Percentiles rank a stretch among this genome's conserved stretches.
Conservation (phyloP, 2,329 filamentous ascomycete species). For the Ambrosiella beaveri region DNA sequence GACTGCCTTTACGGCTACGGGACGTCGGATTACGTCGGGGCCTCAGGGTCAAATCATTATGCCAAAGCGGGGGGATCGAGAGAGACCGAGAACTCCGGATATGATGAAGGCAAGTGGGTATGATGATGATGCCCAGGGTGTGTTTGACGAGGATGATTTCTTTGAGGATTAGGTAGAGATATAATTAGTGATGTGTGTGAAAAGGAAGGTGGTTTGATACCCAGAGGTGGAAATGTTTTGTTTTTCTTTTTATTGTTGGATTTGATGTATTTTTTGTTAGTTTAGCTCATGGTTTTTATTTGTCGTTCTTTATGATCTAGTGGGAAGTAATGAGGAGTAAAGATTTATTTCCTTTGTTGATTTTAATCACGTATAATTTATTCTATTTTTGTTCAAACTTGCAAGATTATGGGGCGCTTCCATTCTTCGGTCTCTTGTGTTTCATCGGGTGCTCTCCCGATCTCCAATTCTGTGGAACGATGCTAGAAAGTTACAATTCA, state of each 20-base stretch:
- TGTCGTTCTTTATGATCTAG: neutral
- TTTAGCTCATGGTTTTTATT: neutral
- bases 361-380: neutral
- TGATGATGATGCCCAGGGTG: slow-evolving; percentile 43
- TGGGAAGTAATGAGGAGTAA: neutral
- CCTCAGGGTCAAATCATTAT: slow-evolving; percentile 15
- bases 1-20: slow-evolving; percentile 43
- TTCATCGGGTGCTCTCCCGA: too few relatives aligned
- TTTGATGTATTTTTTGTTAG: slow-evolving; percentile 2
- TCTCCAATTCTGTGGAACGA: too few relatives aligned
- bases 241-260: neutral
- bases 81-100: slow-evolving; percentile 38
- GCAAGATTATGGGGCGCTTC: too few relatives aligned
- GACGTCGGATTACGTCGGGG: slow-evolving; percentile 33
- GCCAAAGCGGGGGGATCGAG: slow-evolving; percentile 14
- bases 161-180: slow-evolving; percentile 29
- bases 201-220: neutral
- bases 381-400: too few relatives aligned
- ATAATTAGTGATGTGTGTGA: neutral
- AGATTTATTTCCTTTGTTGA: too few relatives aligned
- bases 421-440: too few relatives aligned
- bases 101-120: slow-evolving; percentile 43
- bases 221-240: neutral
- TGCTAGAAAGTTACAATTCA: too few relatives aligned
- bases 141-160: slow-evolving; percentile 43